Base-by-base conservation (phyloP, 2,329 filamentous ascomycete genomes). In the Podosphaera xanthii region DNA sequence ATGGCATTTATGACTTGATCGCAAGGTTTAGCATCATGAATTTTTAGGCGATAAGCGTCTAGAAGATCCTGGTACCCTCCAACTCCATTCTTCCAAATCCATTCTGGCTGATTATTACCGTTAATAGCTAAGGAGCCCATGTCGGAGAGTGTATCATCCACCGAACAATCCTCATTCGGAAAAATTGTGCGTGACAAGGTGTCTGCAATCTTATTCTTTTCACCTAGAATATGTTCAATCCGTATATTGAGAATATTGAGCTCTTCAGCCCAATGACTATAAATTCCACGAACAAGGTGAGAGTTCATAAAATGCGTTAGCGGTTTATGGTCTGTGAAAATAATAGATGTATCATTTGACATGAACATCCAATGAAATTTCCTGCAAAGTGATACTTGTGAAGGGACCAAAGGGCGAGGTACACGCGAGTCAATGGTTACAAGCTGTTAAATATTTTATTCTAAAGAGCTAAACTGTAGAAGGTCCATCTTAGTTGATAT, bases 191-290 rank as follows among this genome's bases (percentile, higher is more conserved):
- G 52, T 35, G 52, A 55, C n/a, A 55, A 22, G 34, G 52, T 22
- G 36, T 55, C 52, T 2, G 52, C 52, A 14, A 55, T 35, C n/a
- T 38, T 55, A 22, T 38, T 55, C 36, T 35, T 38, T 40, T 12
- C 22, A 4, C 52, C 52, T 53, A 10, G 36, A 40, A 57, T 57
- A 8, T 48, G 46, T 48, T 48, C 40, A 35, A 57, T 57, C 55
- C 31, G 38, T 8, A 57, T 4, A 46, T 35, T 48, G 7, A 57
- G 31, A 30, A 7, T 22, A 46, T 48, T 48, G 31, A 48, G 40
- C 14, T 57, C 55, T 38, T 46, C 38, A 34, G 55, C 55, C 38
- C 55, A 57, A 8, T 38, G 55, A 57, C 55, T 57, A 35, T 46
- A 44, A 14, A 57, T 57, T 22, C 55, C 55, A 57, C 22, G 42